Evolutionary conservation across 768 basidiomycete genomes (phyloP).

Genomic region (Panellus pusillus): DNA sequence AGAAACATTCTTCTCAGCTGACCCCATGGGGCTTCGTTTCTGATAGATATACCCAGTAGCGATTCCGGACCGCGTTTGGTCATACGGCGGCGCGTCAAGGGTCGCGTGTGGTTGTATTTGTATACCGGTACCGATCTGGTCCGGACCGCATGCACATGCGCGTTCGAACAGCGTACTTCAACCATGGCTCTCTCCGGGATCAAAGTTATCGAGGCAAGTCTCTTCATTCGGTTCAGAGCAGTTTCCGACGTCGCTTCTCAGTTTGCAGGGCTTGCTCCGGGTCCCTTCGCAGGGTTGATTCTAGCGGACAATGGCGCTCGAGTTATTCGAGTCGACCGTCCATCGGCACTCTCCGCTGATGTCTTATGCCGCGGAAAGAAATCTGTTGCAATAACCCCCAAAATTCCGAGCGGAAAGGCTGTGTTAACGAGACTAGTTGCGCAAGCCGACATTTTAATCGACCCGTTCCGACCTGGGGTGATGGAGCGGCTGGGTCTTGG

Average conservation of each 20-base stretch:
- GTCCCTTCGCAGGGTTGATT: conserved; percentile 75
- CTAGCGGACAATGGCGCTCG: conserved; percentile 80
- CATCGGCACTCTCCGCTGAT: conserved; percentile 45
- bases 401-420: conserved; percentile 55
- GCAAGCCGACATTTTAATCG: conserved; percentile 77
- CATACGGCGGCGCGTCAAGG: too few relatives aligned
- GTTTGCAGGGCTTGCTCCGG: conserved; percentile 85
- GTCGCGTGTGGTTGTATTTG: too few relatives aligned
- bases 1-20: conserved; percentile 7
- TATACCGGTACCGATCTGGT: too few relatives aligned
- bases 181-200: conserved; percentile 54
- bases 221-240: neutral
- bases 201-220: conserved; percentile 49
- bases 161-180: too few relatives aligned
- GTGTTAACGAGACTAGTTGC: conserved; percentile 58
- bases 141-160: too few relatives aligned
- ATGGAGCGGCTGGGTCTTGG: conserved; percentile 77
- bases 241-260: conserved; percentile 26
- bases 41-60: too few relatives aligned
- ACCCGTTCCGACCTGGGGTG: conserved; percentile 82
- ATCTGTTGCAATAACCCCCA: conserved; percentile 71
- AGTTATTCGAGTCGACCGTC: conserved; percentile 73
- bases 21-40: neutral
- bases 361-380: conserved; percentile 72
- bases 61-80: too few relatives aligned